These are phyloP conservation scores for Phoenix dactylifera DNA, from an alignment of 176 grass and related monocot genomes.

Conservation along the genomic window DNA sequence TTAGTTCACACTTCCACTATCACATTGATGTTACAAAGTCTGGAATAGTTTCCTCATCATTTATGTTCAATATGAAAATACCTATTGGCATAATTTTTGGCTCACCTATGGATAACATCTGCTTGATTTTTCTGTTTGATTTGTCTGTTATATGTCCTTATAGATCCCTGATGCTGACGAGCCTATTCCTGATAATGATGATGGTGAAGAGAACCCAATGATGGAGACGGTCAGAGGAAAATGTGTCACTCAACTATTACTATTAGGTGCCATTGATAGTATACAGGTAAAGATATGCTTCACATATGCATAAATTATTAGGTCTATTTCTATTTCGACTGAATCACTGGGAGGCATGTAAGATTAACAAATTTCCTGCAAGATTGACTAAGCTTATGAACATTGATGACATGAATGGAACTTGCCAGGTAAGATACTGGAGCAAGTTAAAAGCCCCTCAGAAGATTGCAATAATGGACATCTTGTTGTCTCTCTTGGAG, in stretches of 20 bases:
- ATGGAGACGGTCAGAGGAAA: conserved; percentile 97
- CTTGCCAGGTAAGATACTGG: conserved; percentile 84
- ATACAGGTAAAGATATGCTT: conserved; percentile 65
- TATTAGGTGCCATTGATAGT: conserved; percentile 80
- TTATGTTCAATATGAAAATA: too few species aligned
- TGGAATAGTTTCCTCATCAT: too few species aligned
- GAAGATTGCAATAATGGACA: conserved; percentile 85
- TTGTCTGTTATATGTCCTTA: conserved; percentile 26
- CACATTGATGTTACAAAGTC: too few species aligned
- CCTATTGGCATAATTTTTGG: too few species aligned
- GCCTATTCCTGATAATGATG: conserved; percentile 29
- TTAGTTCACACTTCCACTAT: too few species aligned
- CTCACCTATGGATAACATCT: too few species aligned
- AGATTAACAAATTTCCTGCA: too few species aligned
- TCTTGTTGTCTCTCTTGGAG: conserved; percentile 85
- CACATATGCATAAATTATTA: background rate
- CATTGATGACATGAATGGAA: conserved; percentile 12
- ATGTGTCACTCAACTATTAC: conserved; percentile 88
- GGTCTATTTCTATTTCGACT: conserved; percentile 7
- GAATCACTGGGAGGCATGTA: background rate
- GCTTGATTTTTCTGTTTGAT: conserved; percentile 7
- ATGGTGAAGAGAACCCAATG: conserved; percentile 58
- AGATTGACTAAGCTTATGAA: conserved; percentile 11
- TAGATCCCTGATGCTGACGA: conserved; percentile 50
- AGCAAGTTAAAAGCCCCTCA: conserved; percentile 57